Evolutionary conservation across 2,329 filamentous ascomycete species (phyloP), one percentile per base, ranked within the genome.

Genomic region (Ascochyta lentis): DNA sequence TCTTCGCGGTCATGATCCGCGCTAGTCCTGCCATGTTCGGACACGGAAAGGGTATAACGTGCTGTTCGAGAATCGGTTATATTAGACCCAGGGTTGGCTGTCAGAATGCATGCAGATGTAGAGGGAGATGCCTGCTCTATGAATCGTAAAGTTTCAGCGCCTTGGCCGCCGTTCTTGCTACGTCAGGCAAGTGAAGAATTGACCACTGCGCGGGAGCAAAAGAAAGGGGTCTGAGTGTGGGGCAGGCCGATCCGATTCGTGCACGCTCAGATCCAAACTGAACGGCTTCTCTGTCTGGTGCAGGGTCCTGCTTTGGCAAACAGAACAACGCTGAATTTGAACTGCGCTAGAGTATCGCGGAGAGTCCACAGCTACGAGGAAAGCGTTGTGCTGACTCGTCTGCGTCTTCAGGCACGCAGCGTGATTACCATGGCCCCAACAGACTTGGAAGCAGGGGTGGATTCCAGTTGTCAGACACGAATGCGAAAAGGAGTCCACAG

Each of bases 231-330:
- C 26, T 66, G 61, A 62, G 63, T 64, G 68, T 70, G 70, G 68
- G 68, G 66, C 67, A 47, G 38, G 62, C 34, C 56, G 67, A 70
- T 72, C 64, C 65, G 70, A 72, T 74, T 72, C 65, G 67, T 53
- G 64, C 58, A 58, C 58, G 57, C 59, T 68, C 60, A 70, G 70
- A 73, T 73, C 70, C 70, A 34, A 60, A 49, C 57, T 51, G 61
- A 72, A 74, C 69, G 70, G 67, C 68, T 63, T 62, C 59, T 57
- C 60, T 60, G 49, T 54, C 55, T 67, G 60, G 59, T 67, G 68
- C 69, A 66, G 66, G 62, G 72, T 70, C 66, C 69, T 64, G 64
- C 64, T 62, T 59, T 60, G 50, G 38, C 42, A 56, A 43, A 42
- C 47, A 41, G 41, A 50, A 41, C 40, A 42, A 6, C 31, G 54